Base-by-base conservation (phyloP, 202 grass and related monocot species). In the Digitaria exilis region DNA sequence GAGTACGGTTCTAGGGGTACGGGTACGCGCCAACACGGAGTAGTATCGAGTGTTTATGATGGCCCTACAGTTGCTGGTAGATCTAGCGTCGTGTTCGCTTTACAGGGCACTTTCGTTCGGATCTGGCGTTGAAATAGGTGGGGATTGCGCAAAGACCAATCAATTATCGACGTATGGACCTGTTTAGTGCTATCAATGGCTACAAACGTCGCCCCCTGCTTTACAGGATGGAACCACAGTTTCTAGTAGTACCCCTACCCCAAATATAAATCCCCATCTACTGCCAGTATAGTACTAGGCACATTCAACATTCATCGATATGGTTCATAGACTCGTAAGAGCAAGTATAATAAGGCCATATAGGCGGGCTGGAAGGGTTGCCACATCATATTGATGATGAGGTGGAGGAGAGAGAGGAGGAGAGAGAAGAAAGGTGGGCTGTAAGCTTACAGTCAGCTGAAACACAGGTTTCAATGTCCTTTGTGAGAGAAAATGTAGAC, bases 41-140 rank as follows among this genome's bases (percentile, higher is more conserved):
- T 52, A 51, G n/a, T n/a, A n/a, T n/a, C 31, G 28, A 55, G 77
- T 50, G 69, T 29, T 19, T 15, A 32, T 77, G 78, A 82, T 78
- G 79, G 66, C 9, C 88, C 83, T 86, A 45, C 58, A 17, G 66
- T 79, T 83, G 73, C 49, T 79, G 88, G 84, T 90, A 74, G 84
- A 90, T 86, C 88, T 86, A 73, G 79, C 49, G 43, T 30, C 10
- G 26, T 0, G 50, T 2, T 7, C 42, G 1, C 79, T 82, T 89
- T 89, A 73, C 88, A 82, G 22, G 22, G 13, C 69, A 25, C 32
- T 31, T 66, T 25, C 41, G 17, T 50, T 89, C 72, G 73, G 79
- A 73, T 73, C 63, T 42, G 79, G 78, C 19, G 49, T 28, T 52
- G 9, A 82, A 78, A 79, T 49, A 9, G 42, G 73, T 82, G 83